Base-by-base conservation (phyloP, 176 grass and related monocot species). In the Triticum timopheevii region DNA sequence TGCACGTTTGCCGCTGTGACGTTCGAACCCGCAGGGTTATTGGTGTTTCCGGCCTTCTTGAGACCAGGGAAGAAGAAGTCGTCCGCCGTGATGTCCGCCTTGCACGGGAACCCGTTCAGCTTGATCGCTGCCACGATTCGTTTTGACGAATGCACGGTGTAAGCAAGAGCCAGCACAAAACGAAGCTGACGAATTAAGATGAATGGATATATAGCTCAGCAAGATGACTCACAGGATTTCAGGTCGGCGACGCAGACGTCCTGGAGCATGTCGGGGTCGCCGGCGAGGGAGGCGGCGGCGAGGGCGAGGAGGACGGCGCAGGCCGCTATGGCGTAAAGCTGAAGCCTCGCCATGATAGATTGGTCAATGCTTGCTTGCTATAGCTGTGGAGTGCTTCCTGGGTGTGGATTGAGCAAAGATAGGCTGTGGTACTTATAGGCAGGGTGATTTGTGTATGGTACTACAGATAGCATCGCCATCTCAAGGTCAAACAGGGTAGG, bases 181-280 rank as follows among this genome's bases (percentile, higher is more conserved):
- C n/a, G 59, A 79, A 23, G 16, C 31, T 28, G 42, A 44, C 2
- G 35, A 20, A 58, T 1, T 1, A 20, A 27, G 13, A 8, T 6
- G 13, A 10, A 20, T 8, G 5, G 0, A 50, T 30, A 30, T 30
- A 30, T 50, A 50, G 5, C 1, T 50, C 4, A 2, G 12, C 9
- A 7, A 6, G 50, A 10, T 28, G 8, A 69, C 89, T 88, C 52
- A 94, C 94, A 19, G 10, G 92, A 86, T 1, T 23, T n/a, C 36
- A 61, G 6, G 61, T 97, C 94, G 3, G 94, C 90, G 45, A 94
- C 90, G 84, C 94, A 97, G 82, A 97, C 30, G 64, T 97, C 94
- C 56, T 97, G 94, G 36, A 97, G 94, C 92, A 92, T 87, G 83
- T 97, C 92, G 3, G 94, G 94, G 52, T 94, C 92, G 61, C 82